Conservation (phyloP, 2,329 filamentous ascomycete genomes). For the Aspergillus oerlinghausenensis region DNA sequence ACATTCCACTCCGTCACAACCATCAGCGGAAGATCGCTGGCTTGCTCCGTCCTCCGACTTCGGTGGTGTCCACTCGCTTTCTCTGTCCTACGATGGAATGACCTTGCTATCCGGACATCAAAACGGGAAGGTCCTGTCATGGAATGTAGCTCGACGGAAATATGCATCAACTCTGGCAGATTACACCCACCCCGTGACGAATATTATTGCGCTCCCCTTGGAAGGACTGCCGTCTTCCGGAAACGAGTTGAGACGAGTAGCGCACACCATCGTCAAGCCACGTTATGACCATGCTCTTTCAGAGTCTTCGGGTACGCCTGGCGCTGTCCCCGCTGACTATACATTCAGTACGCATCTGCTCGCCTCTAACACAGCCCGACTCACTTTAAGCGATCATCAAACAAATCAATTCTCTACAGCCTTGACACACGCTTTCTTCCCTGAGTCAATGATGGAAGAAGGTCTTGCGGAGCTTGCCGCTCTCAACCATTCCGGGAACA, state of each 20-base stretch:
- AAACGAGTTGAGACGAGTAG: slow-evolving; percentile 44
- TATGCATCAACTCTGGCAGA: slow-evolving; percentile 64
- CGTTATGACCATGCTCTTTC: slow-evolving; percentile 39
- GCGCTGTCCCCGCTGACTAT: slow-evolving; percentile 41
- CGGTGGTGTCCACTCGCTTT: slow-evolving; percentile 64
- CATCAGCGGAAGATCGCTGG: slow-evolving; percentile 40
- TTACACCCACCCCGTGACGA: slow-evolving; percentile 77
- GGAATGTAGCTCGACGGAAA: slow-evolving; percentile 70
- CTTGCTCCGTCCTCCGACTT: slow-evolving; percentile 57
- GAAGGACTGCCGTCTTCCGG: slow-evolving; percentile 41
- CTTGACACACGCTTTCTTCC: slow-evolving; percentile 37
- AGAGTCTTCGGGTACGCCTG: slow-evolving; percentile 29
- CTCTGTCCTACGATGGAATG: slow-evolving; percentile 77
- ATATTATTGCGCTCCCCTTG: slow-evolving; percentile 68
- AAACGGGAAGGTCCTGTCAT: slow-evolving; percentile 71
- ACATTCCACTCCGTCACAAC: slow-evolving; percentile 39
- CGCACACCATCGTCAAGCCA: slow-evolving; percentile 72
- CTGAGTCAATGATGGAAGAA: slow-evolving; percentile 36
- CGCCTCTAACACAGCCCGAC: slow-evolving; percentile 6
- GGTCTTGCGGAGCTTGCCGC: slow-evolving; percentile 36
- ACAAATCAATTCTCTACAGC: slow-evolving; percentile 31
- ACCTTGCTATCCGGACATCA: slow-evolving; percentile 74
- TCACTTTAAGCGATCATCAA: not conserved
- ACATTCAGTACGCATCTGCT: slow-evolving; percentile 38
- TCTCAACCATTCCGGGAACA: slow-evolving; percentile 23